Evolutionary conservation across 768 basidiomycete species (phyloP), one percentile per base, ranked within the genome.

Genomic region (Panaeolus cyanescens): DNA sequence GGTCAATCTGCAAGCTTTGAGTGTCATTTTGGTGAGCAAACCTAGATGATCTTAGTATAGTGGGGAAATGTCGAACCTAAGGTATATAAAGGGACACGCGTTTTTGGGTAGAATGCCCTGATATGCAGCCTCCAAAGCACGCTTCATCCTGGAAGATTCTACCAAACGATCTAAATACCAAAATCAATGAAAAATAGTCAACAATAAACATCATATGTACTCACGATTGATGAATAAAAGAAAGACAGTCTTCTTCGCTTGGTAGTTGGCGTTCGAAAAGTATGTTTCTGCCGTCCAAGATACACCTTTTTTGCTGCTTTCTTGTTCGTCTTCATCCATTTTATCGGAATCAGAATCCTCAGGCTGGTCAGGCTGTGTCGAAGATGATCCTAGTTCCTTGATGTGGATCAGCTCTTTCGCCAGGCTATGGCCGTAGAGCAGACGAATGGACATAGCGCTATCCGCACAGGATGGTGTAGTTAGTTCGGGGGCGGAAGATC

Each of bases 181-280:
- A 50, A 8, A 4, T 6, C 12, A 39, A 20, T 54, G 10, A 59
- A 36, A 2, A 42, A 10, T 39, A 0, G 12, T 13, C 19, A 32
- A 28, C 33, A 2, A 39, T 8, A 15, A 31, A 31, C 8, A 17
- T 50, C 25, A 37, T 8, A 32, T 10, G 30, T 1, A 78, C 90
- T 60, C 64, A 96, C 96, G 90, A 67, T 99, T 99, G 67, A 99
- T 98, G 75, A 99, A 99, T 9, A 98, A 77, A 1, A 98, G 75
- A 67, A 96, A 91, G 0, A 88, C 80, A 62, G 83, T 91, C 70
- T 91, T 93, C 79, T 96, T 97, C 0, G 85, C 88, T 68, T 93
- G 92, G 68, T 94, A 94, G 70, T 95, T 97, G 1, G 92, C 88
- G 67, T 87, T 94, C 0, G 92, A 95, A 65, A 91, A 89, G 67